phyloP scores from a whole-genome alignment of 208 protist genomes.

The Porcisia hertigi region DNA sequence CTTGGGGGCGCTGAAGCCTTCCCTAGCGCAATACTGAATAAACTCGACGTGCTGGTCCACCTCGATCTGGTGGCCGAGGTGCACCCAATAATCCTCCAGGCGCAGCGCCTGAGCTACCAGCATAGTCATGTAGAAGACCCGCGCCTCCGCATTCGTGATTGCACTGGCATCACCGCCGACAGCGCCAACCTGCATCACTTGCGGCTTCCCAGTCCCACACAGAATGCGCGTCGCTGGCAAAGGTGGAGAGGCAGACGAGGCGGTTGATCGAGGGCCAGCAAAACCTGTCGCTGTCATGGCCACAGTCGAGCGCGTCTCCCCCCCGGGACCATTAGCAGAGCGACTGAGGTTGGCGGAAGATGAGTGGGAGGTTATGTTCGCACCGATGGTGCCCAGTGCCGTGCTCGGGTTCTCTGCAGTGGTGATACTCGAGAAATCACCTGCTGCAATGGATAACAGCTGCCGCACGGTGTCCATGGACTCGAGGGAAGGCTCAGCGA shows the following conservation, averaged over 20 bases:
- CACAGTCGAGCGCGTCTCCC: conserved; percentile 5
- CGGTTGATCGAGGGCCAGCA: neutral
- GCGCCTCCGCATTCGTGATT: conserved; percentile 15
- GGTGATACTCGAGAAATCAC: conserved; percentile 17
- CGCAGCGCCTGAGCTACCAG: conserved; percentile 48
- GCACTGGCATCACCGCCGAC: neutral
- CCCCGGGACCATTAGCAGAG: neutral
- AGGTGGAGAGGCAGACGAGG: neutral
- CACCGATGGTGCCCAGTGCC: neutral
- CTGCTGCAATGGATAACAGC: conserved; percentile 19
- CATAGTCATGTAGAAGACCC: conserved; percentile 35
- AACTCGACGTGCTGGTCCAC: conserved; percentile 72
- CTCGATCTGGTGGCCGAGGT: conserved; percentile 66
- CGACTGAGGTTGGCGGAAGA: neutral
- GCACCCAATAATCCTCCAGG: conserved; percentile 62
- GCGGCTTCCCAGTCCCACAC: neutral
- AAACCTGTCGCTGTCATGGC: neutral
- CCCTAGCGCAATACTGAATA: conserved; percentile 60
- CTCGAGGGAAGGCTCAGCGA: conserved; percentile 4
- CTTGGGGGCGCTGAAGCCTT: conserved; percentile 58
- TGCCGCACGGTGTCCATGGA: conserved; percentile 14
- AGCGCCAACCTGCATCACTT: neutral
- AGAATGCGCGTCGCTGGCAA: neutral
- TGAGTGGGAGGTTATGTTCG: neutral
- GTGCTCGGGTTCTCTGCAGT: neutral